These are phyloP conservation scores for Xylaria multiplex DNA, from an alignment of 2,329 filamentous ascomycete species.

Conservation along the genomic window DNA sequence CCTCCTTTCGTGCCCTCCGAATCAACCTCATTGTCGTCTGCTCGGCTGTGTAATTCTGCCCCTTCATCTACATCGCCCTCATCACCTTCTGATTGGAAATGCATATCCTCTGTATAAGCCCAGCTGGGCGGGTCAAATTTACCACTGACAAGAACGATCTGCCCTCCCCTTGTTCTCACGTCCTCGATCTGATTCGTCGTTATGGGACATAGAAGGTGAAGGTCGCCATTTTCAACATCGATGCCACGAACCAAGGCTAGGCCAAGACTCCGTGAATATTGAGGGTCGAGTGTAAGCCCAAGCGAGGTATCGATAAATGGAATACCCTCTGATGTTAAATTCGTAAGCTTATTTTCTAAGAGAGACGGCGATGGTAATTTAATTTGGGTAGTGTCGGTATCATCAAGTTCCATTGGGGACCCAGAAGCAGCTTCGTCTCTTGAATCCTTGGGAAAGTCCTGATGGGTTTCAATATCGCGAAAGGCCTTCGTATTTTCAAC, in stretches of 20 bases:
- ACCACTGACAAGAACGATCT: constrained; percentile 72
- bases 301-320: constrained; percentile 69
- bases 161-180: constrained; percentile 54
- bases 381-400: constrained; percentile 20
- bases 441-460: constrained; percentile 38
- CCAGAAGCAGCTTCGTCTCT: constrained; percentile 1
- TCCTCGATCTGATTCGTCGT: constrained; percentile 53
- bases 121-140: constrained; percentile 75
- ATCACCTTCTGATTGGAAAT: constrained; percentile 49
- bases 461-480: constrained; percentile 37
- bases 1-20: constrained; percentile 50
- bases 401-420: constrained; percentile 42
- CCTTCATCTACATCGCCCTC: constrained; percentile 39
- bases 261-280: constrained; percentile 67
- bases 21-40: constrained; percentile 49
- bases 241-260: constrained; percentile 77
- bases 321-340: constrained; percentile 62
- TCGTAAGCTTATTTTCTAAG: constrained; percentile 46
- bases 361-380: constrained; percentile 28
- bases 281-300: constrained; percentile 68
- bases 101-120: constrained; percentile 74
- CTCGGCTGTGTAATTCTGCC: constrained; percentile 39
- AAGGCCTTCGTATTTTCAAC: constrained; percentile 66
- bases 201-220: constrained; percentile 75
- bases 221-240: constrained; percentile 60